Evolutionary conservation across 139 green algal species (phyloP).

Genomic region (Chlorella sp.): DNA sequence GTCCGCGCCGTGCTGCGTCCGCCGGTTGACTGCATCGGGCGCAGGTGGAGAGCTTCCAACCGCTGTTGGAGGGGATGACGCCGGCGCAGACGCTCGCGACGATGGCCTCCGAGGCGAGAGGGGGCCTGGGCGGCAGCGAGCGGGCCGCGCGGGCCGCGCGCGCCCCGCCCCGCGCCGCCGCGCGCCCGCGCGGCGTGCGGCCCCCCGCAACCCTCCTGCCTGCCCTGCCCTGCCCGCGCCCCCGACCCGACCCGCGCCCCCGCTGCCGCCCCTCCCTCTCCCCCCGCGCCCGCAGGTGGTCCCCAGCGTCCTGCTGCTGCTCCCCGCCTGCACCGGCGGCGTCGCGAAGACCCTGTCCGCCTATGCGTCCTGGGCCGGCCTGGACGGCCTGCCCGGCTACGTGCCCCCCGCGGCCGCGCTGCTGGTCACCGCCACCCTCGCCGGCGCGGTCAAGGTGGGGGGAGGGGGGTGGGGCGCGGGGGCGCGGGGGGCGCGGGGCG

Average conservation of each 20-base stretch:
- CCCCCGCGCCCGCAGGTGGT: constrained; percentile 24
- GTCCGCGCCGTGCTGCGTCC: too few relatives aligned
- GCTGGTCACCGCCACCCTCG: constrained; percentile 1
- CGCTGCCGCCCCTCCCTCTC: not conserved
- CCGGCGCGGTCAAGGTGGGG: constrained; percentile 24
- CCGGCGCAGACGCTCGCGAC: constrained; percentile 14
- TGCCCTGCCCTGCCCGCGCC: not conserved
- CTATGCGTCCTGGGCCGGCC: not conserved
- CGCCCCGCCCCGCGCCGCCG: too few relatives aligned
- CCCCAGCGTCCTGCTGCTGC: constrained; percentile 32
- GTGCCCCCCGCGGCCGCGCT: constrained; percentile 14
- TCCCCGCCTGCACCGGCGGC: constrained; percentile 34
- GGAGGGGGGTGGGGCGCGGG: not conserved
- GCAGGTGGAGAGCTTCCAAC: constrained; percentile 23
- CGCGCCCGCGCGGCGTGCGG: too few relatives aligned
- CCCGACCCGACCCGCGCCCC: not conserved
- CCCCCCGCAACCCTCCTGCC: not conserved
- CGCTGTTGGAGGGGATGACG: constrained; percentile 24
- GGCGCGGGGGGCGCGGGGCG: not conserved
- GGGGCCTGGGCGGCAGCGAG: too few relatives aligned
- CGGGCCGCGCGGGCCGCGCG: too few relatives aligned
- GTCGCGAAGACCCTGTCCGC: constrained; percentile 27
- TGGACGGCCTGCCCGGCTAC: constrained; percentile 5
- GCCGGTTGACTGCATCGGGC: too few relatives aligned
- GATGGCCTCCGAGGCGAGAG: constrained; percentile 21